A percentile compares a stretch with the other conserved stretches of the same genome.
These are phyloP conservation scores for Mycena venus DNA, from an alignment of 768 basidiomycete species.

Conservation along the genomic window DNA sequence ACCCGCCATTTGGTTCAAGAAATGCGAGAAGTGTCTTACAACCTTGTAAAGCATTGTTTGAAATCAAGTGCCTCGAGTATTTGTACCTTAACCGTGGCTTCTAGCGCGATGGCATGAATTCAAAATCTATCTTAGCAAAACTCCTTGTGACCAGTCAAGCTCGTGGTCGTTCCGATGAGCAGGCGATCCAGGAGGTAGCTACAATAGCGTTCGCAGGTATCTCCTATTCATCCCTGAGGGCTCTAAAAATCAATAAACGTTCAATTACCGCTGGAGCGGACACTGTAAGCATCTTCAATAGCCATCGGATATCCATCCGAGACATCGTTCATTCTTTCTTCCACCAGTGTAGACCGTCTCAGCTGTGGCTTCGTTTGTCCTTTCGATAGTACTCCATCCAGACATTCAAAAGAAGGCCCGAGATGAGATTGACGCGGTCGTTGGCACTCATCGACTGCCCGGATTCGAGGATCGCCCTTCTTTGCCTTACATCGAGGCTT, in stretches of 20 bases:
- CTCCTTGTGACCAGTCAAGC: slow-evolving; percentile 12
- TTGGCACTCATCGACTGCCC: background rate
- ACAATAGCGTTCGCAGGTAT: slow-evolving; percentile 47
- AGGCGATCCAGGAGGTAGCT: slow-evolving; percentile 43
- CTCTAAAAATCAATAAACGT: too few relatives aligned
- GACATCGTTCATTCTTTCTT: too few relatives aligned
- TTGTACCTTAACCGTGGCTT: background rate
- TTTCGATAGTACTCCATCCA: background rate
- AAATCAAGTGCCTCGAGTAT: background rate
- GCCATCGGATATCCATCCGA: too few relatives aligned
- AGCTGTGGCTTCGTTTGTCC: background rate
- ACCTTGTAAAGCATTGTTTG: slow-evolving; percentile 18
- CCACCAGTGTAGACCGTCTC: background rate
- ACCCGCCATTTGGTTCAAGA: background rate
- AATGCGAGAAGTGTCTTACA: slow-evolving; percentile 22
- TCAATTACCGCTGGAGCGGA: slow-evolving; percentile 32
- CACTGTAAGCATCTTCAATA: slow-evolving; percentile 30
- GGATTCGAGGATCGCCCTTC: background rate
- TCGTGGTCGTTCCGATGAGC: slow-evolving; percentile 27
- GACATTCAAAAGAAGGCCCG: background rate
- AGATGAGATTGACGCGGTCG: background rate
- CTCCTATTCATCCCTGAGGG: too few relatives aligned
- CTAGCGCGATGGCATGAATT: slow-evolving; percentile 1
- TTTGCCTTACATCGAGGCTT: background rate
- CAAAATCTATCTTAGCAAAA: slow-evolving; percentile 24